Percentiles rank a stretch among this genome's conserved stretches.
Evolutionary conservation across 2,329 filamentous ascomycete genomes (phyloP).

Genomic region (Davidsoniella eucalypti): DNA sequence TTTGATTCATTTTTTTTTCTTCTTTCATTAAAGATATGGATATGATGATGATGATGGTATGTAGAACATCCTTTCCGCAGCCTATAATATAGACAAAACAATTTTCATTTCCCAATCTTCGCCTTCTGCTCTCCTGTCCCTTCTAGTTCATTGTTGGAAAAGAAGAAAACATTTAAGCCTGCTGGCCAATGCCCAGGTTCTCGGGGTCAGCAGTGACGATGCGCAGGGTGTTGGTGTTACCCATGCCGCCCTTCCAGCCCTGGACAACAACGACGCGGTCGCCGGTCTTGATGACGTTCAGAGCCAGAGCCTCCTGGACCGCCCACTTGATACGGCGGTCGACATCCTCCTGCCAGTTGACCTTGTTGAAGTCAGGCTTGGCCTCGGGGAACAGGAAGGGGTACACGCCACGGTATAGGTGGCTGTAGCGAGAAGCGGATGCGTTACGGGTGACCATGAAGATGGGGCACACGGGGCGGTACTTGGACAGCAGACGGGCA

Average conservation of each 20-base stretch:
- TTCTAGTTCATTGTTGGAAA: not conserved
- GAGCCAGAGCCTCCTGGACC: slow-evolving; percentile 69
- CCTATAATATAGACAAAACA: too few species aligned
- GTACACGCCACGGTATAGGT: slow-evolving; percentile 95
- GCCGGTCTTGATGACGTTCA: slow-evolving; percentile 56
- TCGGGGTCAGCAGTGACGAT: slow-evolving; percentile 45
- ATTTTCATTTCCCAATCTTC: too few species aligned
- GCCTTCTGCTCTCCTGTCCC: not conserved
- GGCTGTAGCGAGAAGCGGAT: slow-evolving; percentile 71
- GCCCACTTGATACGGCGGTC: slow-evolving; percentile 97
- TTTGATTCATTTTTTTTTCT: not conserved
- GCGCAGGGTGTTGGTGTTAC: slow-evolving; percentile 70
- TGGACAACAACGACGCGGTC: slow-evolving; percentile 72
- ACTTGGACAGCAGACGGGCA: slow-evolving; percentile 91
- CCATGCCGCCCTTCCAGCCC: slow-evolving; percentile 83
- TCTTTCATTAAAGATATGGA: slow-evolving; percentile 2
- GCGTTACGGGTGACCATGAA: slow-evolving; percentile 94
- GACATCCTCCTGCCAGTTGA: slow-evolving; percentile 98
- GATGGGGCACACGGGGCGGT: slow-evolving; percentile 95
- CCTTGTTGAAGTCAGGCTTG: slow-evolving; percentile 86
- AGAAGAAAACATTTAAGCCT: slow-evolving; percentile 3
- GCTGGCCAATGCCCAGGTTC: slow-evolving; percentile 38
- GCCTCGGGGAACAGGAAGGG: slow-evolving; percentile 86
- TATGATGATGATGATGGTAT: not conserved
- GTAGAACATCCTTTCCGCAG: not conserved